Conservation (phyloP, 2,329 filamentous ascomycete species). For the Fusarium luffae region DNA sequence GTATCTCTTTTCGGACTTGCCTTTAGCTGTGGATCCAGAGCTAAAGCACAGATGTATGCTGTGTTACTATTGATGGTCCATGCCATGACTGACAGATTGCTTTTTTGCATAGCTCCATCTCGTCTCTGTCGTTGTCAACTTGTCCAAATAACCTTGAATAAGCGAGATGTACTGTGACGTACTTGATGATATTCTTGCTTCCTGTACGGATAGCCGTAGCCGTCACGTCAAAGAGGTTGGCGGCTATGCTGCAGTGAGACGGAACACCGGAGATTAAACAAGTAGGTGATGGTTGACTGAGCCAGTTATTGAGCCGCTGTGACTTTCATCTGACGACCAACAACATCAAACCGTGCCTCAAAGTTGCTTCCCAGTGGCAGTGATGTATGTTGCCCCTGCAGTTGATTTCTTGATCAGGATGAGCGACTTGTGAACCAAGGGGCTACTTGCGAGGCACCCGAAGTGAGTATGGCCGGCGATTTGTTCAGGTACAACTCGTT, state of each 20-base stretch:
- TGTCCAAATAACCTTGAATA: neutral
- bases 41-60: neutral
- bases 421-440: neutral
- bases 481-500: neutral
- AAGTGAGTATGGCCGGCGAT: neutral
- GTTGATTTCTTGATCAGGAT: neutral
- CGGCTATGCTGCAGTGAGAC: neutral
- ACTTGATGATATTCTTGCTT: neutral
- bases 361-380: neutral
- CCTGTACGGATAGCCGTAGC: neutral
- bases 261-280: neutral
- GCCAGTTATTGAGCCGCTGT: neutral
- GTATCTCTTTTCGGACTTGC: neutral
- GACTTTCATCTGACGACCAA: neutral
- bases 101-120: neutral
- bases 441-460: neutral
- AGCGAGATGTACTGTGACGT: neutral
- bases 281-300: neutral
- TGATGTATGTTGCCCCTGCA: neutral
- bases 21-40: neutral
- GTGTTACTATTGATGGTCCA: neutral
- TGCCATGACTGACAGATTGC: neutral
- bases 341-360: neutral
- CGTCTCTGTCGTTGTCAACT: neutral
- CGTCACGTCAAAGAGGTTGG: neutral